phyloP scores from a whole-genome alignment of 805 yeast species.

The Myxozyma geophila region DNA sequence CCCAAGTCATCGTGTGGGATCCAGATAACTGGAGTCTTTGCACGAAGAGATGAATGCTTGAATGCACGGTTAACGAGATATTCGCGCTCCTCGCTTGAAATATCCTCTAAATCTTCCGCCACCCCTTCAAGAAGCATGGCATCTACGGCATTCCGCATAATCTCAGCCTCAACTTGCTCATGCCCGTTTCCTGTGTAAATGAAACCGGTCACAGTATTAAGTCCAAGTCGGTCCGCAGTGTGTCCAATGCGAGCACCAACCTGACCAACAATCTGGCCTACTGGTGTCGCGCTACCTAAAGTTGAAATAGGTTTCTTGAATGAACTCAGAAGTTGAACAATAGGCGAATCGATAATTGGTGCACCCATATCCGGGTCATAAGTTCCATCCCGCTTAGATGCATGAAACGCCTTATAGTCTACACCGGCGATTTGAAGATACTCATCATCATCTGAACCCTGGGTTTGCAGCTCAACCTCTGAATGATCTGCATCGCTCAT shows the following conservation, averaged over 20 bases:
- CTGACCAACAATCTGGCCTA: slow-evolving; percentile 19
- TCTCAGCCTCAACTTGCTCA: slow-evolving; percentile 21
- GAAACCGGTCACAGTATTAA: slow-evolving; percentile 17
- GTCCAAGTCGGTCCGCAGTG: slow-evolving; percentile 18
- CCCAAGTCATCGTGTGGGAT: slow-evolving; percentile 51
- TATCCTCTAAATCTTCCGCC: slow-evolving; percentile 38
- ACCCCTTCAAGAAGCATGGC: slow-evolving; percentile 40
- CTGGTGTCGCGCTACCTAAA: slow-evolving; percentile 4
- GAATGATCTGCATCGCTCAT: slow-evolving; percentile 1
- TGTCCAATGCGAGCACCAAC: slow-evolving; percentile 18
- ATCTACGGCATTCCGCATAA: slow-evolving; percentile 26
- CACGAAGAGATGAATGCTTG: slow-evolving; percentile 43
- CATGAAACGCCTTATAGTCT: slow-evolving; percentile 2
- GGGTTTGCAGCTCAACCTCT: slow-evolving; percentile 7
- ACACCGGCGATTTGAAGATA: slow-evolving; percentile 8
- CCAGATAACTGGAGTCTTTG: slow-evolving; percentile 49
- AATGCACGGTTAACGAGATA: slow-evolving; percentile 40
- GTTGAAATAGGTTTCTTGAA: slow-evolving; percentile 24
- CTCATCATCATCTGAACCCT: slow-evolving; percentile 11
- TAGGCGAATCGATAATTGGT: slow-evolving; percentile 24
- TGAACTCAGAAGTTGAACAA: slow-evolving; percentile 18
- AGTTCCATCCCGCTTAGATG: slow-evolving; percentile 8
- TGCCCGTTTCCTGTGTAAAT: slow-evolving; percentile 34
- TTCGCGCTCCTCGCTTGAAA: slow-evolving; percentile 41
- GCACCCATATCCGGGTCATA: slow-evolving; percentile 17